These are phyloP conservation scores for Panus rudis DNA, from an alignment of 768 basidiomycete species.

Conservation along the genomic window DNA sequence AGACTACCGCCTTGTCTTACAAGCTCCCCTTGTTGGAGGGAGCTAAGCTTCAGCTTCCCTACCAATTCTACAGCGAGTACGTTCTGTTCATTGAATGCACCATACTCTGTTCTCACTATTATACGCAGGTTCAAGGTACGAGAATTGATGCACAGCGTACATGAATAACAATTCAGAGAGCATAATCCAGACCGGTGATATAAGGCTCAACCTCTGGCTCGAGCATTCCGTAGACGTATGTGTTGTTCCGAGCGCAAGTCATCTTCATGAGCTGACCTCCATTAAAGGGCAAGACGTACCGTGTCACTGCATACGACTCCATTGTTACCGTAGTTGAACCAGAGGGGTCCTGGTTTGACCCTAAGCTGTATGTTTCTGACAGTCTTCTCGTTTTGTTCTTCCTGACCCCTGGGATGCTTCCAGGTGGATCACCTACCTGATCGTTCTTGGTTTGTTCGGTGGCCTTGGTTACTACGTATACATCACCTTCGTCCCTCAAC, in stretches of 20 bases:
- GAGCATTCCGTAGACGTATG: conserved; percentile 60
- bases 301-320: conserved; percentile 66
- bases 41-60: conserved; percentile 60
- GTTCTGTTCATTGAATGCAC: conserved; percentile 21
- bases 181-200: conserved; percentile 57
- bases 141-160: not conserved
- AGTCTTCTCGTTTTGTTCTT: not conserved
- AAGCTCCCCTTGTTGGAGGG: conserved; percentile 45
- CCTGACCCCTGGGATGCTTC: not conserved
- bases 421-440: conserved; percentile 60
- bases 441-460: conserved; percentile 57
- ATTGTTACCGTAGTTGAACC: conserved; percentile 78
- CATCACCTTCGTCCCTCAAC: conserved; percentile 53
- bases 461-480: conserved; percentile 61
- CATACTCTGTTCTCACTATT: conserved; percentile 1
- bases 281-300: conserved; percentile 47
- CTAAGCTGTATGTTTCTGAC: conserved; percentile 57
- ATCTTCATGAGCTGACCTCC: not conserved
- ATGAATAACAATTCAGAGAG: not conserved
- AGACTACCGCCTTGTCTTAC: conserved; percentile 58
- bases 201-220: conserved; percentile 70
- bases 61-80: conserved; percentile 76
- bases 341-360: conserved; percentile 67
- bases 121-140: conserved; percentile 52
- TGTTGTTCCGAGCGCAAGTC: conserved; percentile 4